Conservation (phyloP, 2,329 filamentous ascomycete genomes). For the Westerdykella aurantiaca region DNA sequence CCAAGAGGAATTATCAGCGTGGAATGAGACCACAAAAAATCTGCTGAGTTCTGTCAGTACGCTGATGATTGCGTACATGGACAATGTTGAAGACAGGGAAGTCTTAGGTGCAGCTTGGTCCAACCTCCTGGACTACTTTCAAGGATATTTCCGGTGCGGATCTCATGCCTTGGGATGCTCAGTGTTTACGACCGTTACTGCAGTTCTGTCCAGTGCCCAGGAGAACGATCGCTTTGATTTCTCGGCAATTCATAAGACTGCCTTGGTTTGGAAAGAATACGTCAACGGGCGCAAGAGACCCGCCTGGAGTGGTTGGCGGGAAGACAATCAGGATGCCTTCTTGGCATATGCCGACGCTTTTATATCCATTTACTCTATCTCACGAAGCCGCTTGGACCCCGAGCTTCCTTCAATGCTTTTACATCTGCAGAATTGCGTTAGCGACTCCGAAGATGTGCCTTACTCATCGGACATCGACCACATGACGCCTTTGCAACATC, state of each 20-base stretch:
- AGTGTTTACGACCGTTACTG: constrained; percentile 38
- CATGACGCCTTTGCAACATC: constrained; percentile 65
- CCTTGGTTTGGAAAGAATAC: constrained; percentile 32
- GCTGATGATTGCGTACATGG: constrained; percentile 70
- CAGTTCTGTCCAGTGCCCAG: constrained; percentile 33
- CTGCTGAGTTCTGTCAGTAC: constrained; percentile 37
- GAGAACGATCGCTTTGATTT: constrained; percentile 17
- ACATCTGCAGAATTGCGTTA: constrained; percentile 65
- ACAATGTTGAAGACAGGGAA: constrained; percentile 59
- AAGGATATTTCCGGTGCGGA: constrained; percentile 41
- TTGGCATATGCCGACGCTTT: constrained; percentile 75
- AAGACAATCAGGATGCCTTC: constrained; percentile 70
- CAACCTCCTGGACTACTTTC: constrained; percentile 64
- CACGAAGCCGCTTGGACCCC: constrained; percentile 57
- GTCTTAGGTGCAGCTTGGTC: constrained; percentile 71
- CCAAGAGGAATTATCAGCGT: constrained; percentile 20
- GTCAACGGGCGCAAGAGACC: constrained; percentile 18
- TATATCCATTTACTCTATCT: constrained; percentile 70
- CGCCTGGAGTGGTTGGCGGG: constrained; percentile 14
- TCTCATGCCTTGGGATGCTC: constrained; percentile 40
- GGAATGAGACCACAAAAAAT: constrained; percentile 39
- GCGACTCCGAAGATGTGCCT: constrained; percentile 60
- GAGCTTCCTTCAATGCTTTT: constrained; percentile 62
- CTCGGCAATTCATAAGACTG: constrained; percentile 27
- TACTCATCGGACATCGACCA: constrained; percentile 70